Evolutionary conservation across 2,329 filamentous ascomycete species (phyloP), one percentile per base, ranked within the genome.

Genomic region (Iodosphaeria phyllophila): DNA sequence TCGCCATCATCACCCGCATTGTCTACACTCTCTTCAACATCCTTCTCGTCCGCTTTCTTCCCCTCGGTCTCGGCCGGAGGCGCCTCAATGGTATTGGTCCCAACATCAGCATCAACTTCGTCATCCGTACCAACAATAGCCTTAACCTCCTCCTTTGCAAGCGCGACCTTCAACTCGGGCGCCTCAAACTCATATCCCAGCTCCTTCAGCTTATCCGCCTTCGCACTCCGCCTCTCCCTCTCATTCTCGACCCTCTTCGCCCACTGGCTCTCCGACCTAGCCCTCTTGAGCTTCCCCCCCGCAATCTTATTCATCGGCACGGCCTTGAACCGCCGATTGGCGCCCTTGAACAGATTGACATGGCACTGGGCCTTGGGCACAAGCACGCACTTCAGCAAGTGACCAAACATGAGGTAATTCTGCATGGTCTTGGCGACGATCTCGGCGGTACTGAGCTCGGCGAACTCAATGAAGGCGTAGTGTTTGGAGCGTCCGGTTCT

Each of bases 391-490:
- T 91, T 86, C 38, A 98, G 60, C 32, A 95, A 77, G 47, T 93
- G 86, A 5, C 82, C 80, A 48, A 92, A 95, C 43, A 98, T 64
- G 13, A 27, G 13, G 15, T 27, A 27, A 7, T 84, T 91, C 60
- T 93, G 71, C 89, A 98, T 98, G 13, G 89, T 92, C 54, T 83
- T 79, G 24, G 80, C 75, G 16, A 92, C 86, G 38, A 95, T 83
- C 40, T 80, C 75, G 19, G 89, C 86, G n/a, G 64, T 66, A 35
- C 51, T 54, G 24, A 83, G 78, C 29, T 82, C 74, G 17, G 61
- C 56, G 43, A 98, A 98, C 52, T 98, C 82, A 42, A 98, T 65
- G 50, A 93, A 98, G 16, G 82, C 89, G 44, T 77, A 92, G 58
- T 95, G 89, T 58, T 89, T 92, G 47, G 77, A 83, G 30, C 71